Conservation (phyloP, 176 grass and related monocot genomes). For the Juncus effusus region DNA sequence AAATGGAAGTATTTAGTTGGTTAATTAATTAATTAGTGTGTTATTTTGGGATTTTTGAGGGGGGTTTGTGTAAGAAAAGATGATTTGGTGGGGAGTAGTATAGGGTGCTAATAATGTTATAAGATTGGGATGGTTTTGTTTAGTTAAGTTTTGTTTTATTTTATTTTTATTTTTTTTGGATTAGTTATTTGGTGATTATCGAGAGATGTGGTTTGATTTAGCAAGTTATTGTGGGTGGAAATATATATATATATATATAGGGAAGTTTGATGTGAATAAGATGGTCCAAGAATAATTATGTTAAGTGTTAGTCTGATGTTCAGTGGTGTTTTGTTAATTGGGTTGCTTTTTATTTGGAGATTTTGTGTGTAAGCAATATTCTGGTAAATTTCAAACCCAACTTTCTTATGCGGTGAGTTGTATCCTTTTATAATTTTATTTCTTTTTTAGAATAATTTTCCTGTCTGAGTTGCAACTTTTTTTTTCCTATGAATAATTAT, state of each 20-base stretch:
- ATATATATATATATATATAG: conserved; percentile 16
- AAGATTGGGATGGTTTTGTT: conserved; percentile 11
- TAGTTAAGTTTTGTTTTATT: background rate
- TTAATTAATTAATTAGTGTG: background rate
- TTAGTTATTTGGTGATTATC: conserved; percentile 25
- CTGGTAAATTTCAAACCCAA: conserved; percentile 10
- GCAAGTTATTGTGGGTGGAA: conserved; percentile 5
- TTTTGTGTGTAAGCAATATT: background rate
- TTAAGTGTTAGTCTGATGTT: conserved; percentile 2
- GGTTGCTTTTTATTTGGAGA: conserved; percentile 1
- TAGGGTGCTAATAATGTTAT: conserved; percentile 12
- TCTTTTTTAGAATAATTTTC: background rate
- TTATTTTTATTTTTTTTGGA: conserved; percentile 5
- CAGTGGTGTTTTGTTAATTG: conserved; percentile 11
- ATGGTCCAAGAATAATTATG: background rate
- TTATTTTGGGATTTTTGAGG: background rate
- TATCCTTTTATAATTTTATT: background rate
- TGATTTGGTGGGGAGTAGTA: background rate
- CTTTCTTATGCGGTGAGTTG: background rate
- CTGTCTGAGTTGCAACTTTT: background rate
- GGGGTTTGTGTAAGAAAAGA: no score
- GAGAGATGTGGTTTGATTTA: background rate
- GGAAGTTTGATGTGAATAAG: conserved; percentile 28
- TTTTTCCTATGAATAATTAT: background rate
- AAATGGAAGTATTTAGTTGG: conserved; percentile 41